phyloP scores from a whole-genome alignment of 345 rosid genomes.

The Corchorus olitorius region DNA sequence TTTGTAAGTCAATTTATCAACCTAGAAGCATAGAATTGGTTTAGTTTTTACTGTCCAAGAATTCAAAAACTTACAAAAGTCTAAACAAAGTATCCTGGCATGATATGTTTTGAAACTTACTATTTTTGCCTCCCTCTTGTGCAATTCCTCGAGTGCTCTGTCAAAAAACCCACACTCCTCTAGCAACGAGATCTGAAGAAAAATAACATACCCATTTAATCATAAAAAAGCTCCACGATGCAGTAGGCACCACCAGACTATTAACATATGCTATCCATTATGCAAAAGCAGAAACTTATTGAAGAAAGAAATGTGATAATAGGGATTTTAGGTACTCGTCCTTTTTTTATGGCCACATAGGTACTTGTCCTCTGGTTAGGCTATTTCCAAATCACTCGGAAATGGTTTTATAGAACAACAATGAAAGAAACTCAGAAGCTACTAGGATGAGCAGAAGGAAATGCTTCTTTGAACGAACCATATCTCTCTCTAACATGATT shows the following conservation, averaged over 20 bases:
- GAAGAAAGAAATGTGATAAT: neutral
- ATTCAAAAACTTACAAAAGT: neutral
- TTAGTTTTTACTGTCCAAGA: constrained; percentile 16
- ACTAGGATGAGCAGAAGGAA: neutral
- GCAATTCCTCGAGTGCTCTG: constrained; percentile 83
- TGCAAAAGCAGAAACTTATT: neutral
- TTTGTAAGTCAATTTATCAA: constrained; percentile 76
- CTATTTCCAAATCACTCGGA: neutral
- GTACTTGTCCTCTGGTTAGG: neutral
- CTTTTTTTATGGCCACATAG: neutral
- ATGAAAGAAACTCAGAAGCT: neutral
- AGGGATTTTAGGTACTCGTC: neutral
- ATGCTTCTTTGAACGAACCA: neutral
- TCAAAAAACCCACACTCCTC: constrained; percentile 77
- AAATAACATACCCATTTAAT: constrained; percentile 6
- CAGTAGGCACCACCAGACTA: constrained; percentile 3
- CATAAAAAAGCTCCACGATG: neutral
- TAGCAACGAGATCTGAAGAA: constrained; percentile 74
- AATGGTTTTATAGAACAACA: neutral
- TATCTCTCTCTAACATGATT: neutral
- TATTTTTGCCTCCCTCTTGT: constrained; percentile 69
- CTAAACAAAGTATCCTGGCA: neutral
- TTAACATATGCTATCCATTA: neutral
- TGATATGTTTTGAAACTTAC: constrained; percentile 44
- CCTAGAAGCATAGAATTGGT: constrained; percentile 49